These are phyloP conservation scores for Cajanus cajan DNA, from an alignment of 306 rosid genomes.

Conservation along the genomic window DNA sequence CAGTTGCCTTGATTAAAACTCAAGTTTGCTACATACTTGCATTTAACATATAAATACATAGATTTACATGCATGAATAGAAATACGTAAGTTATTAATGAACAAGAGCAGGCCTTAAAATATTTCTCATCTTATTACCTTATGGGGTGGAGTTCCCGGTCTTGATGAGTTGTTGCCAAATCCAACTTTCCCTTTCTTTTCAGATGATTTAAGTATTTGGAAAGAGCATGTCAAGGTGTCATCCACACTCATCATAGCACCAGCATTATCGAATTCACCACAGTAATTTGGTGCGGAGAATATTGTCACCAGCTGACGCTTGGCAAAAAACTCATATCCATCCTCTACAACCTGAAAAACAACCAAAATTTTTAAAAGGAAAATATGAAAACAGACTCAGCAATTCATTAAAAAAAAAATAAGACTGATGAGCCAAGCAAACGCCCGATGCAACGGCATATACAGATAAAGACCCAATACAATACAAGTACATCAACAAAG, in stretches of 20 bases:
- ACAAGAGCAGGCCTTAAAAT: not conserved
- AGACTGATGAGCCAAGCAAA: not conserved
- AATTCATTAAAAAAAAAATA: not conserved
- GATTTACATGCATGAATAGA: not conserved
- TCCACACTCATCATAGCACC: slow-evolving; percentile 57
- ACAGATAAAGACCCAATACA: not conserved
- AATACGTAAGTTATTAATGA: not conserved
- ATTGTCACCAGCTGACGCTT: slow-evolving; percentile 47
- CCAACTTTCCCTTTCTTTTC: slow-evolving; percentile 49
- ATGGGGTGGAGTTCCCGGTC: slow-evolving; percentile 55
- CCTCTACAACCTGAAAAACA: slow-evolving; percentile 44
- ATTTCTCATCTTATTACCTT: slow-evolving; percentile 37
- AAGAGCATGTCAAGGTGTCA: slow-evolving; percentile 48
- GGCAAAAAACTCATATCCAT: slow-evolving; percentile 52
- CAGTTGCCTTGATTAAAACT: not conserved
- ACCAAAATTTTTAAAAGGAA: slow-evolving; percentile 5
- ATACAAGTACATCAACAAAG: not conserved
- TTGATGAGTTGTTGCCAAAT: slow-evolving; percentile 41
- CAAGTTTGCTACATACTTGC: not conserved
- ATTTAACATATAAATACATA: slow-evolving; percentile 19
- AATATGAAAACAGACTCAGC: not conserved
- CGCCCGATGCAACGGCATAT: not conserved
- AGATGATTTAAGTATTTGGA: slow-evolving; percentile 50
- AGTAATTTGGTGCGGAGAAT: slow-evolving; percentile 52
- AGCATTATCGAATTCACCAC: slow-evolving; percentile 49